Evolutionary conservation across 371 early-diverging fungal species (phyloP), one percentile per base, ranked within the genome.

Genomic region (Lichtheimia hyalospora): DNA sequence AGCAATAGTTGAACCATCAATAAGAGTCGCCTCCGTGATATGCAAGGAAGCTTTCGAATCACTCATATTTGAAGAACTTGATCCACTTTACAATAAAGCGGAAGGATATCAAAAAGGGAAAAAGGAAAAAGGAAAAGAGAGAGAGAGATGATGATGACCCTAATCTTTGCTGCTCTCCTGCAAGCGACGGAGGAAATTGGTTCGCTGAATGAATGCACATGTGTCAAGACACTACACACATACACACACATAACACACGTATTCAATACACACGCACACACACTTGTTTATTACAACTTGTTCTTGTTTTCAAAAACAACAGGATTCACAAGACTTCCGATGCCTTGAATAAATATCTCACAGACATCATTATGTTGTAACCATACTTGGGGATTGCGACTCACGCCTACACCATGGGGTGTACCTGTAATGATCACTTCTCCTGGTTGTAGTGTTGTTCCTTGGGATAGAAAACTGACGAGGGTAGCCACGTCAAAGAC

Each of bases 351-450:
- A 50, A 70, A 71, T 15, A 80, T 71, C 14, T 73, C 75, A 25
- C 81, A 68, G 40, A 74, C 69, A 55, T 84, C 82, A 8, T 82
- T 81, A 54, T 85, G 71, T 63, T 85, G 70, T 25, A 86, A 60
- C 57, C 61, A 79, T 12, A 84, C 64, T 21, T 81, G 81, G 15
- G 87, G 87, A 13, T 71, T 67, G 2, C 79, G 61, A 20, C 68
- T 71, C 51, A 67, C 71, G 1, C 87, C 87, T 10, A 86, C 87
- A 12, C 81, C 84, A 24, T 81, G 72, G 7, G 85, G 85, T 0
- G 87, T 87, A 12, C 87, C 87, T 1, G 87, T 87, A 43, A 84
- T 56, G 20, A 85, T 85, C 20, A 87, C 78, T 34, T 83, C 82
- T 0, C 87, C 87, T 13, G 84, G 82, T 58, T 69, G 69, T 28